Evolutionary conservation across 148 eudicot genomes (phyloP), one percentile per base, ranked within the genome.

Genomic region (Amaranthus hypochondriacus): DNA sequence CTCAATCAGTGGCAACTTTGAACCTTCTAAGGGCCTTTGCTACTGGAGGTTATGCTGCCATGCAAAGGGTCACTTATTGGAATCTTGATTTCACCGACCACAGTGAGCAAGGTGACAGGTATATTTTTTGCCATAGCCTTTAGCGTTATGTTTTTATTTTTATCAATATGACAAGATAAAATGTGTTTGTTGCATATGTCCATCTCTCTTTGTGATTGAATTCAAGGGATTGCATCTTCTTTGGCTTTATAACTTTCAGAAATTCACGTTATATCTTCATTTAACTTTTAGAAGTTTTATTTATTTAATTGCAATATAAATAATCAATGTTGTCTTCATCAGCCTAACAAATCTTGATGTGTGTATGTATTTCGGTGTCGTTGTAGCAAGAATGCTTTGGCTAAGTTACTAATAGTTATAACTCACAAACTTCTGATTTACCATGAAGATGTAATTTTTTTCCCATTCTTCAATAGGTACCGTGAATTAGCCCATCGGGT

Each of bases 41-140:
- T 51, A 88, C 92, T 5, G 95, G 95, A 80, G 92, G 95, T 9
- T 88, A 90, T 73, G 95, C 92, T 61, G 95, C 92, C 74, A 86
- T 90, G 92, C 92, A 90, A 75, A 81, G 95, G 78, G 89, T 88
- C 56, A 65, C 67, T 14, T 82, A 85, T 56, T 90, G 95, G 95
- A 90, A 88, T 79, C 92, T 90, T 48, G 95, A 90, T 80, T 90
- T 88, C 70, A 84, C 84, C 4, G 87, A 84, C 75, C 86, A 83
- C 60, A 90, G 88, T 74, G 90, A 84, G 73, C 92, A 88, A 74
- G 95, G 89, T 43, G 91, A 87, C 78, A 83, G 90, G 95, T 88
- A 78, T 44, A 18, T n/a, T 70, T 6, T 62, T 46, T 15, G 39
- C 21, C 58, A 4, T 61, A 4, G 21, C 7, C 15, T 52, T 12